phyloP scores from a whole-genome alignment of 1,284 basidiomycete genomes.

The Takashimella tepidaria region DNA sequence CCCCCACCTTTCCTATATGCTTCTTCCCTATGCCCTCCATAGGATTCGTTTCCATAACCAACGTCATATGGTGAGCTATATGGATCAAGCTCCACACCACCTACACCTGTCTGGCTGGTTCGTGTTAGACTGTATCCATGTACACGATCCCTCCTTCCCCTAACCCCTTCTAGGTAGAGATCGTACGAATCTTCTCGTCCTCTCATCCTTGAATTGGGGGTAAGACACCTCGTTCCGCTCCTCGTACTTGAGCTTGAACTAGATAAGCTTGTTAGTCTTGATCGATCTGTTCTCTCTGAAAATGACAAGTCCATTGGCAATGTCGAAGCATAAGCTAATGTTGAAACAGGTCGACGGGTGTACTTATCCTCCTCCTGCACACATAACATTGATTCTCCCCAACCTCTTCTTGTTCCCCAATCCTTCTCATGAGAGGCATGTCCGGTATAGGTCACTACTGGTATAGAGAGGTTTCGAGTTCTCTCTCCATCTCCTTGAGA shows the following conservation, averaged over 20 bases:
- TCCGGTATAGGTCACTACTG: too few relatives aligned
- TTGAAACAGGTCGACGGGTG: not conserved
- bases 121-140: too few relatives aligned
- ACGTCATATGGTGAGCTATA: too few relatives aligned
- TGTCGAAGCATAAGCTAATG: not conserved
- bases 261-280: not conserved
- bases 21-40: not conserved
- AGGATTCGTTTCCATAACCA: too few relatives aligned
- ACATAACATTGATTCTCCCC: too few relatives aligned
- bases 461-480: too few relatives aligned
- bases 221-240: not conserved
- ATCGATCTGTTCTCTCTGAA: not conserved
- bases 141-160: too few relatives aligned
- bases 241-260: not conserved
- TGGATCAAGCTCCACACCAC: too few relatives aligned
- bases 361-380: not conserved
- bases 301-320: not conserved
- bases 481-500: not conserved
- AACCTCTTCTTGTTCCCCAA: too few relatives aligned
- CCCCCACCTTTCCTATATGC: not conserved
- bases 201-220: not conserved
- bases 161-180: too few relatives aligned
- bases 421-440: not conserved
- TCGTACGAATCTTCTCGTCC: not conserved
- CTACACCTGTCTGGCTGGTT: not conserved